Base-by-base conservation (phyloP, 1,139 yeast species). In the Lodderomyces orthopsilosis region DNA sequence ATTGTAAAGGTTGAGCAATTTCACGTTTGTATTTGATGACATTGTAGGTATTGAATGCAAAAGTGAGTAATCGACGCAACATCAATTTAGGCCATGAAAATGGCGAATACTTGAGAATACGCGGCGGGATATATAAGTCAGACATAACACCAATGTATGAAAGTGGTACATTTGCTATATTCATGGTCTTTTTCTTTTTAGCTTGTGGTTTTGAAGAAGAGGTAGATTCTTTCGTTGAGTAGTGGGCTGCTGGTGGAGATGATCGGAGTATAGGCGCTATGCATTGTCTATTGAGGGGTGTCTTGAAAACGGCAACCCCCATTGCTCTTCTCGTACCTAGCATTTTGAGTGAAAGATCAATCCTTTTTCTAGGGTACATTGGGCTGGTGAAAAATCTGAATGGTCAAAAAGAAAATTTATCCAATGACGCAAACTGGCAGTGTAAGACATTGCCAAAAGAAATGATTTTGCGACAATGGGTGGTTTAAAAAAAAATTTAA, bases 51-150 rank as follows among this genome's bases (percentile, higher is more conserved):
- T 70, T 73, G 42, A 69, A 60, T 18, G 68, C 76, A 50, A 71
- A 70, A 17, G 63, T 53, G n/a, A 73, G 73, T 41, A 71, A 49
- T 44, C 75, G 56, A 51, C 75, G 60, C 48, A 67, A 54, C 1
- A 70, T 37, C 41, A 72, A 58, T 46, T 59, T 62, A 45, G 59
- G 74, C 78, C 78, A 73, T 44, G 65, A 60, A 3, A 55, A 48
- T 2, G 70, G 48, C 1, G 77, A 75, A 26, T 63, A 50, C 19
- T 50, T 46, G 22, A 49, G 42, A 45, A 67, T 54, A 42, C 55
- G 58, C 6, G 78, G 78, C 10, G 78, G 75, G 18, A 71, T 55
- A 50, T 73, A 73, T 52, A 67, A 70, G 50, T 71, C 76, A 10
- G 75, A 70, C 56, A 72, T 61, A 8, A 70, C 74, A 3, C 74